phyloP scores from a whole-genome alignment of 208 protist species.

The Trypanosoma scelopori region DNA sequence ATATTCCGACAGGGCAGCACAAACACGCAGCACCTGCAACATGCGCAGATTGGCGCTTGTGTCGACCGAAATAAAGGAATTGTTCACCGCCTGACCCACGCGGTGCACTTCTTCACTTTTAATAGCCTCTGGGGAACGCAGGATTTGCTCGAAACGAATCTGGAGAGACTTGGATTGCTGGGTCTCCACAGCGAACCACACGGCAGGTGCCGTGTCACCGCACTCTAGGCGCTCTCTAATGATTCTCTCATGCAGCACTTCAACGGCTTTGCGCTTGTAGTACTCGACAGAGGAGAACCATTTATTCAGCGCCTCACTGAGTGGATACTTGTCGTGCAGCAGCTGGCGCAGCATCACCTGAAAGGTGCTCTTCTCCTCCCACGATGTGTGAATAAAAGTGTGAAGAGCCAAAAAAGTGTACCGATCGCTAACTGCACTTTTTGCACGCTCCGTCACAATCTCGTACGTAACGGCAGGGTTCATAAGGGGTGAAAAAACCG shows the following conservation, averaged over 20 bases:
- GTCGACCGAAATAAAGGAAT: slow-evolving; percentile 59
- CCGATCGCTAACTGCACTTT: slow-evolving; percentile 37
- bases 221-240: slow-evolving; percentile 38
- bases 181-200: slow-evolving; percentile 74
- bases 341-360: slow-evolving; percentile 42
- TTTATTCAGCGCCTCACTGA: slow-evolving; percentile 43
- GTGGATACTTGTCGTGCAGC: slow-evolving; percentile 37
- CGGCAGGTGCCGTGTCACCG: slow-evolving; percentile 40
- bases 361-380: slow-evolving; percentile 42
- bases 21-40: slow-evolving; percentile 44
- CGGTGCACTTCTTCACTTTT: slow-evolving; percentile 36
- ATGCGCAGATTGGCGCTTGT: slow-evolving; percentile 43
- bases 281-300: slow-evolving; percentile 64
- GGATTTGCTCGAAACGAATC: slow-evolving; percentile 38
- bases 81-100: slow-evolving; percentile 66
- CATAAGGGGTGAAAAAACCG: slow-evolving; percentile 66
- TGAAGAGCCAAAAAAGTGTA: slow-evolving; percentile 37
- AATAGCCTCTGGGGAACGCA: slow-evolving; percentile 38
- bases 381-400: slow-evolving; percentile 50
- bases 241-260: slow-evolving; percentile 42
- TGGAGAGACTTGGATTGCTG: slow-evolving; percentile 48
- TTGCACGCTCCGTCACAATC: slow-evolving; percentile 33
- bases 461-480: slow-evolving; percentile 53
- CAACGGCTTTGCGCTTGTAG: slow-evolving; percentile 40
- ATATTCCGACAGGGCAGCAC: slow-evolving; percentile 58